These are phyloP conservation scores for Abrus pulchellus DNA, from an alignment of 306 rosid species.

Conservation along the genomic window DNA sequence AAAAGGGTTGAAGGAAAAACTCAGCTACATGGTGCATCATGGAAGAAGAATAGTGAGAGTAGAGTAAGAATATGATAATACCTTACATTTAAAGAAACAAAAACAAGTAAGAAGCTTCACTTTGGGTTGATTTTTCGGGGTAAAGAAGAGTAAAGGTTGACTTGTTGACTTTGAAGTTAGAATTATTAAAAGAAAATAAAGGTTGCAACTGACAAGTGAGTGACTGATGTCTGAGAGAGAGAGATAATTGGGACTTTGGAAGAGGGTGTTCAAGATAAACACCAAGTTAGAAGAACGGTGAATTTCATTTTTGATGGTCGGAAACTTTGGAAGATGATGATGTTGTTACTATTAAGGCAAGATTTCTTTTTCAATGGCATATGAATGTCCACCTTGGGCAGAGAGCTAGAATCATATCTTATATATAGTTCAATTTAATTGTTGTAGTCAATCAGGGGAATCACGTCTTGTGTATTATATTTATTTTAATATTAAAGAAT, in stretches of 20 bases:
- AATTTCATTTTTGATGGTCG: background rate
- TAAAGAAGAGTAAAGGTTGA: background rate
- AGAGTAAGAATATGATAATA: conserved; percentile 24
- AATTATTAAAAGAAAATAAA: background rate
- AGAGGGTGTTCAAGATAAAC: background rate
- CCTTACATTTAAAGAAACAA: conserved; percentile 20
- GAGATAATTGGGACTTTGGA: background rate
- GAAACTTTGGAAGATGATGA: background rate
- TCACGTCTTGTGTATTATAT: no score
- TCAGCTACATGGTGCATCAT: conserved; percentile 38
- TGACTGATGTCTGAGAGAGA: background rate
- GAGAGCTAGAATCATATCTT: no score
- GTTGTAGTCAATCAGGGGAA: no score
- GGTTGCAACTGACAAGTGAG: background rate
- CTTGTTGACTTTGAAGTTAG: conserved; percentile 14
- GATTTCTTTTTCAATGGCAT: background rate
- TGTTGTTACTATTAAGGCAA: background rate
- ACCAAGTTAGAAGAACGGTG: background rate
- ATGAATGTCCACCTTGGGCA: no score
- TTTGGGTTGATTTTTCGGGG: background rate
- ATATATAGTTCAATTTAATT: no score
- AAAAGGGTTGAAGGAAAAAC: conserved; percentile 57
- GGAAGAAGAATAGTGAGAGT: conserved; percentile 28
- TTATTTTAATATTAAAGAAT: no score
- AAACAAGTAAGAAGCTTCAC: conserved; percentile 35